Conservation (phyloP, 768 basidiomycete genomes). For the Suillus alpinus region DNA sequence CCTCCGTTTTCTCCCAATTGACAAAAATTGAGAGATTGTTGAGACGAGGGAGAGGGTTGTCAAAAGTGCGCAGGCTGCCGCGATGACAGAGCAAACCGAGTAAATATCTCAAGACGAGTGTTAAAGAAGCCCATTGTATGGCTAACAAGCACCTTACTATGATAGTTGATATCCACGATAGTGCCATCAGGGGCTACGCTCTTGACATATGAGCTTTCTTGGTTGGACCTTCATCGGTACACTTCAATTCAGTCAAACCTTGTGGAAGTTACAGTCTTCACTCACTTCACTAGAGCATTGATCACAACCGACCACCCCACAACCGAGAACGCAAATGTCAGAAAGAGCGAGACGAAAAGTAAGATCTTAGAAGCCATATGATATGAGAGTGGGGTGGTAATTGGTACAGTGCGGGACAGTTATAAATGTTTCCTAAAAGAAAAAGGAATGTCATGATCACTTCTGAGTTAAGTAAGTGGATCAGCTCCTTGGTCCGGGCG, state of each 20-base stretch:
- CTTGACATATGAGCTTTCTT: conserved; percentile 2
- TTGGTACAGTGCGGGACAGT: not conserved
- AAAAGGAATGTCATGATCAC: not conserved
- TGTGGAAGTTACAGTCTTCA: not conserved
- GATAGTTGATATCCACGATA: not conserved
- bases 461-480: not conserved
- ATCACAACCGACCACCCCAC: conserved; percentile 8
- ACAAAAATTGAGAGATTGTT: conserved; percentile 16
- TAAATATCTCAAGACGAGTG: conserved; percentile 32
- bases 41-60: conserved; percentile 26
- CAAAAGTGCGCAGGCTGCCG: conserved; percentile 31
- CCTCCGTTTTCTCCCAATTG: not conserved
- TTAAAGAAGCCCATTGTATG: not conserved
- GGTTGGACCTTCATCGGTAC: conserved; percentile 3
- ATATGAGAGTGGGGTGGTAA: not conserved
- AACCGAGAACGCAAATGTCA: conserved; percentile 30
- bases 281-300: conserved; percentile 10
- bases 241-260: not conserved
- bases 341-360: conserved; percentile 17
- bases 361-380: not conserved
- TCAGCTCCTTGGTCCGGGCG: not conserved
- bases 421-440: not conserved
- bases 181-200: not conserved
- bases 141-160: not conserved
- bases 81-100: conserved; percentile 32